These are phyloP conservation scores for Gaultheria prostrata DNA, from an alignment of 148 eudicot species.

Conservation along the genomic window DNA sequence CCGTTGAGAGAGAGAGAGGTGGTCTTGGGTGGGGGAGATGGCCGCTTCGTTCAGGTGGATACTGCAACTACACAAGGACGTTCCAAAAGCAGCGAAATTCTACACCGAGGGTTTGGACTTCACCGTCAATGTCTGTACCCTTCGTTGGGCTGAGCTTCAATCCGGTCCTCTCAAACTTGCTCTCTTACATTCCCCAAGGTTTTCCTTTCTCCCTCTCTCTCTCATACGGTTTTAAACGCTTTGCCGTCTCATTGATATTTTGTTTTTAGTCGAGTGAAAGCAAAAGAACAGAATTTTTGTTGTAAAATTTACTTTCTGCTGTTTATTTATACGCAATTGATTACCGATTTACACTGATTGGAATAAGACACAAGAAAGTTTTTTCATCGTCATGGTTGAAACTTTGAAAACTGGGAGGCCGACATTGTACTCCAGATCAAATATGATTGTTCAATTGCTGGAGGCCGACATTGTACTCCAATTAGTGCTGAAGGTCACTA, in stretches of 20 bases:
- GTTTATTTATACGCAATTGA: neutral
- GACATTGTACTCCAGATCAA: neutral
- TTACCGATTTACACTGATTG: neutral
- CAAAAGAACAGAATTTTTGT: neutral
- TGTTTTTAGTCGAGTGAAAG: neutral
- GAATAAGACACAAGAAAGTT: neutral
- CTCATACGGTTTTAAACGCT: neutral
- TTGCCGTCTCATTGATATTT: neutral
- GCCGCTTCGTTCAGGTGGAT: constrained; percentile 79
- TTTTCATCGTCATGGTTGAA: neutral
- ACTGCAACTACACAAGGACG: constrained; percentile 90
- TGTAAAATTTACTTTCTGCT: too few species aligned
- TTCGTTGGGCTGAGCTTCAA: constrained; percentile 91
- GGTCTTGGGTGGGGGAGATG: constrained; percentile 19
- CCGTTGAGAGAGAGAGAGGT: neutral
- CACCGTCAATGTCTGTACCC: constrained; percentile 76
- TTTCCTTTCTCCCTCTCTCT: constrained; percentile 9
- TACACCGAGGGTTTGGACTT: constrained; percentile 85
- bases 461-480: neutral
- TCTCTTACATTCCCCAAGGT: constrained; percentile 74
- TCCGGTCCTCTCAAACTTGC: constrained; percentile 81
- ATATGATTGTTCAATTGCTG: neutral
- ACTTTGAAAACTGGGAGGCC: neutral
- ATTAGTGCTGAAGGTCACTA: neutral
- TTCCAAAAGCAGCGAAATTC: constrained; percentile 83